Evolutionary conservation across 768 basidiomycete species (phyloP).

Genomic region (Clitopilus passeckerianus): DNA sequence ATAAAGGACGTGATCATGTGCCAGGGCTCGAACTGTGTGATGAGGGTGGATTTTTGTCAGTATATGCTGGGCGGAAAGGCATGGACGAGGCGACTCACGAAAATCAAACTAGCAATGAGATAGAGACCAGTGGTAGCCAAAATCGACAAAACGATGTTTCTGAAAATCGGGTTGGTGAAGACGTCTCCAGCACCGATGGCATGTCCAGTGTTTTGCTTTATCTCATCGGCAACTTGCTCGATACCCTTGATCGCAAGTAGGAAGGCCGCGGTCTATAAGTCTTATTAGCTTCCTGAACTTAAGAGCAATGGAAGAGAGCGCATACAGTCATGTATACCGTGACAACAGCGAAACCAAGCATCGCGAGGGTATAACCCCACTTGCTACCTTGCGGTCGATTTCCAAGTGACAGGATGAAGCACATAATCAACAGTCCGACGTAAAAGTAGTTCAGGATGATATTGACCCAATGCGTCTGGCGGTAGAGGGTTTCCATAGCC

Average conservation of each 20-base stretch:
- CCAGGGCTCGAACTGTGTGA: slow-evolving; percentile 87
- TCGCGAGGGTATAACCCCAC: slow-evolving; percentile 79
- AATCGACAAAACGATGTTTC: slow-evolving; percentile 83
- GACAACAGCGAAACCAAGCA: slow-evolving; percentile 84
- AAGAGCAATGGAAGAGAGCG: not conserved
- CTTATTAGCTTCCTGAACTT: not conserved
- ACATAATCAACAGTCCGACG: slow-evolving; percentile 79
- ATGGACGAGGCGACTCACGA: slow-evolving; percentile 50
- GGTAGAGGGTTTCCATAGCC: slow-evolving; percentile 64
- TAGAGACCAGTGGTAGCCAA: slow-evolving; percentile 89
- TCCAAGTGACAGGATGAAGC: slow-evolving; percentile 84
- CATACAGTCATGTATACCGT: slow-evolving; percentile 95
- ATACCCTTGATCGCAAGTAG: slow-evolving; percentile 83
- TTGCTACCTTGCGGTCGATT: slow-evolving; percentile 91
- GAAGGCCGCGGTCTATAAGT: slow-evolving; percentile 61
- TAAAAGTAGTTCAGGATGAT: slow-evolving; percentile 82
- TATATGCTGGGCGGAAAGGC: not conserved
- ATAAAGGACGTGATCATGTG: slow-evolving; percentile 96
- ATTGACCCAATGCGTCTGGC: slow-evolving; percentile 68
- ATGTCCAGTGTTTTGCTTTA: slow-evolving; percentile 23
- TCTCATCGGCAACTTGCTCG: slow-evolving; percentile 42
- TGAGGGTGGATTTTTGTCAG: slow-evolving; percentile 1
- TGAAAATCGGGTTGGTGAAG: slow-evolving; percentile 76
- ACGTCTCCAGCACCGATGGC: slow-evolving; percentile 52
- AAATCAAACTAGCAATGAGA: slow-evolving; percentile 73